These are phyloP conservation scores for Ophiosphaerella korrae DNA, from an alignment of 2,329 filamentous ascomycete genomes.

Conservation along the genomic window DNA sequence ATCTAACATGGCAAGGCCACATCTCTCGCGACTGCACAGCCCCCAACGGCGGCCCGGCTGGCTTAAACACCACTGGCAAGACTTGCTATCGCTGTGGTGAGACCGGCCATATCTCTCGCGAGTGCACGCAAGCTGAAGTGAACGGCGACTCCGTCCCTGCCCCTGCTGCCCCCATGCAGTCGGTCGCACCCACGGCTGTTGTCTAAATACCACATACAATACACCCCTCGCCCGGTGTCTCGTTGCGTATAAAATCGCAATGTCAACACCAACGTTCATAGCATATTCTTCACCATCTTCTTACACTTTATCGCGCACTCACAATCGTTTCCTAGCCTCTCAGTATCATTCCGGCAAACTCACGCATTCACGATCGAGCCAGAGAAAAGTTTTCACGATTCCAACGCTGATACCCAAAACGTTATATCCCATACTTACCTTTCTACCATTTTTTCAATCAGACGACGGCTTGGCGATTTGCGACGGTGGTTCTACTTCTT, in stretches of 20 bases:
- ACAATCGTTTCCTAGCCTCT: slow-evolving; percentile 42
- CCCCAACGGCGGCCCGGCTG: slow-evolving; percentile 82
- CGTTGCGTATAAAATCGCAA: slow-evolving; percentile 26
- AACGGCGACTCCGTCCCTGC: slow-evolving; percentile 48
- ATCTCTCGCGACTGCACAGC: slow-evolving; percentile 95
- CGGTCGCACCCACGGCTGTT: slow-evolving; percentile 49
- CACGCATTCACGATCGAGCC: slow-evolving; percentile 45
- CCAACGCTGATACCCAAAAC: slow-evolving; percentile 53
- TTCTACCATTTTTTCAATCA: slow-evolving; percentile 44
- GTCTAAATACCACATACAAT: slow-evolving; percentile 31
- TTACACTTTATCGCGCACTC: slow-evolving; percentile 7
- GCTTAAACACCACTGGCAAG: slow-evolving; percentile 91
- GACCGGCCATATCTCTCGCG: slow-evolving; percentile 92
- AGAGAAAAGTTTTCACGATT: slow-evolving; percentile 48
- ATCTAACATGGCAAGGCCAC: slow-evolving; percentile 59
- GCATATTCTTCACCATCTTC: slow-evolving; percentile 13
- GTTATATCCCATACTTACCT: slow-evolving; percentile 46
- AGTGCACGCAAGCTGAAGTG: slow-evolving; percentile 79
- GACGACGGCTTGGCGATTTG: slow-evolving; percentile 46
- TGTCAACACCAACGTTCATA: slow-evolving; percentile 13
- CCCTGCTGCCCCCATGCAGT: slow-evolving; percentile 39
- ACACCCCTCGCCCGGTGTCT: not conserved
- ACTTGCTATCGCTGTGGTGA: slow-evolving; percentile 98
- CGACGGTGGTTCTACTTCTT: slow-evolving; percentile 26
- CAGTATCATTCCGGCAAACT: slow-evolving; percentile 43